Conservation (phyloP, 164 flowering plant species). For the Aristolochia californica region DNA sequence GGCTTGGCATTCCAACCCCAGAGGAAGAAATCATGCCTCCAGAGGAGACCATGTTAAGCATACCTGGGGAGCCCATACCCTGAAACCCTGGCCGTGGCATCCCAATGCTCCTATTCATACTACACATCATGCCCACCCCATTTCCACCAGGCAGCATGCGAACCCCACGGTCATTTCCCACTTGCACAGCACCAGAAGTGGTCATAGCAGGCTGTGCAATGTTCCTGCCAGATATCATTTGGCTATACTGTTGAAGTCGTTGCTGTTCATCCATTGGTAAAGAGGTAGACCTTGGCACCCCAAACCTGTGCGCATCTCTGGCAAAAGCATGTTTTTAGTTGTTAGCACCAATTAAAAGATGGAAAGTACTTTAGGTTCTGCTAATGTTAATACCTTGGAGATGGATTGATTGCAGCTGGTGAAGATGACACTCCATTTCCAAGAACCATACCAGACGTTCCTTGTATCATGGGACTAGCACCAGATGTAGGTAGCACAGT, state of each 20-base stretch:
- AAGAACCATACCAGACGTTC: conserved; percentile 43
- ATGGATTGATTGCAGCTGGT: conserved; percentile 33
- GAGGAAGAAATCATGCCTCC: conserved; percentile 57
- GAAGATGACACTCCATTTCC: conserved; percentile 51
- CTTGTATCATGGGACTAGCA: conserved; percentile 42
- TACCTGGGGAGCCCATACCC: conserved; percentile 53
- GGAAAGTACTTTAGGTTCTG: background rate
- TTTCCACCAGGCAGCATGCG: conserved; percentile 61
- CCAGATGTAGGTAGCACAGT: conserved; percentile 46
- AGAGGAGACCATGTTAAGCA: conserved; percentile 39
- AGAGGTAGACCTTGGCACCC: conserved; percentile 39
- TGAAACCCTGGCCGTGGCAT: conserved; percentile 73
- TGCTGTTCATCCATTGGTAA: conserved; percentile 75
- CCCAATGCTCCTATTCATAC: conserved; percentile 57
- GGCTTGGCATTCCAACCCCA: conserved; percentile 49
- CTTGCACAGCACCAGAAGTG: conserved; percentile 38
- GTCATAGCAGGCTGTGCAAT: conserved; percentile 45
- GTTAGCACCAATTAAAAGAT: conserved; percentile 1
- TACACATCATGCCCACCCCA: conserved; percentile 52
- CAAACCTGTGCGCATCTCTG: conserved; percentile 59
- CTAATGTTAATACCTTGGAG: conserved; percentile 40
- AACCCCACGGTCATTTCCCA: conserved; percentile 47
- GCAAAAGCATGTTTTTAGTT: conserved; percentile 3
- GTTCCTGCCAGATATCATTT: conserved; percentile 52
- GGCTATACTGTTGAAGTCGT: conserved; percentile 60